These are phyloP conservation scores for Colletotrichum phormii DNA, from an alignment of 2,329 filamentous ascomycete genomes.

Conservation along the genomic window DNA sequence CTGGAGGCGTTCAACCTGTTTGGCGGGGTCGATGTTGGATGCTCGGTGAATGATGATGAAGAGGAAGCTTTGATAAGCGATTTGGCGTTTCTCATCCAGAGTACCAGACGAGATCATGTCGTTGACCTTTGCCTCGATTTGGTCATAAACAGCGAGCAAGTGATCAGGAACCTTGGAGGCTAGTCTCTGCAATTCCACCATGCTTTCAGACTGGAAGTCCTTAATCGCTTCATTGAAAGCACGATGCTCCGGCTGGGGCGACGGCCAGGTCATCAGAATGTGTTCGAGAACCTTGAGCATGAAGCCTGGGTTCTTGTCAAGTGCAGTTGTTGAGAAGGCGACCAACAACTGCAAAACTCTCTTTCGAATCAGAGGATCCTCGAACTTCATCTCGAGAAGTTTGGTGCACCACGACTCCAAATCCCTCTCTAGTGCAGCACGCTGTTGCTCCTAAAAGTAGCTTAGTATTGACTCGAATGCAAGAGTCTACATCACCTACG, in stretches of 20 bases:
- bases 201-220: conserved; percentile 86
- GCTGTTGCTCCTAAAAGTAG: conserved; percentile 58
- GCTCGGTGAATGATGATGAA: conserved; percentile 95
- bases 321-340: conserved; percentile 83
- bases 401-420: conserved; percentile 80
- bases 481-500: conserved; percentile 3
- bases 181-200: conserved; percentile 87
- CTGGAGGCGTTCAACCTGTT: conserved; percentile 77
- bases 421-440: conserved; percentile 68
- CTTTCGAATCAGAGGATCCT: conserved; percentile 88
- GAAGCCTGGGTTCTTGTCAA: conserved; percentile 82
- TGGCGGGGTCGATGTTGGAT: conserved; percentile 75
- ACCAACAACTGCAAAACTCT: conserved; percentile 85
- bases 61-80: conserved; percentile 89
- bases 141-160: conserved; percentile 87
- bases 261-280: conserved; percentile 86
- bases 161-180: conserved; percentile 93
- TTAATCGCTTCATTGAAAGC: conserved; percentile 90
- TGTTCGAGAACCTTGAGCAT: conserved; percentile 93
- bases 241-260: conserved; percentile 75
- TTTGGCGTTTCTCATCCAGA: conserved; percentile 83
- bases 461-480: conserved; percentile 4
- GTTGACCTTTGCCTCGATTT: conserved; percentile 85
- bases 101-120: conserved; percentile 80
- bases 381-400: conserved; percentile 77